Conservation (phyloP, 306 rosid genomes). For the Fragaria iinumae region DNA sequence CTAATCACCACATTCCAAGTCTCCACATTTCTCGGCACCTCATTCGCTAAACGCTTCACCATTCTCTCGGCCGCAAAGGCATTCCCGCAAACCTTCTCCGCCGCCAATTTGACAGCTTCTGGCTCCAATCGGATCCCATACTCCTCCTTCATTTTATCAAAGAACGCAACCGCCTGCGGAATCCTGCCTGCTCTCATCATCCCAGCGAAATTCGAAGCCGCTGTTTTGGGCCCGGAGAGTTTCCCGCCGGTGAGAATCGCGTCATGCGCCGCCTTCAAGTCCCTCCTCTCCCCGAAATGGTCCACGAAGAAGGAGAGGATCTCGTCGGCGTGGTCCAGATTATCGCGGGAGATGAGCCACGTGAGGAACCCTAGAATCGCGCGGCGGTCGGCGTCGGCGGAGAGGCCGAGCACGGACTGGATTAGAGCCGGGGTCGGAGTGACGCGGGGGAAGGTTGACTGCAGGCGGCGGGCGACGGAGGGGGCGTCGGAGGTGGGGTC, state of each 20-base stretch:
- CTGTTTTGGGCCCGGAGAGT: conserved; percentile 53
- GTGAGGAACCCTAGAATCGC: conserved; percentile 52
- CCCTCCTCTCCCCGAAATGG: conserved; percentile 69
- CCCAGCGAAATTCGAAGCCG: conserved; percentile 43
- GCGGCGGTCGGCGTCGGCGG: conserved; percentile 66
- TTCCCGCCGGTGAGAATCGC: conserved; percentile 33
- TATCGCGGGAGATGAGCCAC: conserved; percentile 55
- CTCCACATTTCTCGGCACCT: conserved; percentile 73
- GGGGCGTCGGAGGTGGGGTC: conserved; percentile 46
- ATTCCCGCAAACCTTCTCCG: conserved; percentile 61
- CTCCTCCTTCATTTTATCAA: conserved; percentile 71
- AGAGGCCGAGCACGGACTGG: conserved; percentile 49
- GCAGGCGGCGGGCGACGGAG: conserved; percentile 54
- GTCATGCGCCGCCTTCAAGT: conserved; percentile 68
- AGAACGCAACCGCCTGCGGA: conserved; percentile 54
- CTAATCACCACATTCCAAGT: conserved; percentile 72
- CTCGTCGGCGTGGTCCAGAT: conserved; percentile 59
- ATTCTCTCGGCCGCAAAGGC: conserved; percentile 52
- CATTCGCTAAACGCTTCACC: conserved; percentile 67
- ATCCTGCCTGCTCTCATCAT: conserved; percentile 69
- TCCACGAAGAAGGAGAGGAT: conserved; percentile 59
- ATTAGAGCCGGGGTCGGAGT: conserved; percentile 45
- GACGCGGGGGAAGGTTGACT: conserved; percentile 66
- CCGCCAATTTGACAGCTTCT: conserved; percentile 47
- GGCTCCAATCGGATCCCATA: conserved; percentile 59